These are phyloP conservation scores for Fusarium sp. DNA, from an alignment of 2,329 filamentous ascomycete species.

Conservation along the genomic window DNA sequence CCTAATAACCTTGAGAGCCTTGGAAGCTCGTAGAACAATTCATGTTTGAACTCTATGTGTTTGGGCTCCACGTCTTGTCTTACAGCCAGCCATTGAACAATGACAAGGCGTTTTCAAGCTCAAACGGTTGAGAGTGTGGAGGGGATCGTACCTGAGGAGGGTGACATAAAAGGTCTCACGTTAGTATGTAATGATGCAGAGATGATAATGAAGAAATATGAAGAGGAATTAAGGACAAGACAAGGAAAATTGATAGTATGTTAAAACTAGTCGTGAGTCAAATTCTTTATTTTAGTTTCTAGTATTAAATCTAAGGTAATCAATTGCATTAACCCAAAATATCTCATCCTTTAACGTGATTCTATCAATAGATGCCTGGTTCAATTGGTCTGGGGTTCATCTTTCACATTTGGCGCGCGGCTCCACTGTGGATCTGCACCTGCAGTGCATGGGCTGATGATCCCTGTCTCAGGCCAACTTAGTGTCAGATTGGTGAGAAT, in stretches of 20 bases:
- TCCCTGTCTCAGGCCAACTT: slow-evolving; percentile 18
- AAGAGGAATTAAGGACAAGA: not conserved
- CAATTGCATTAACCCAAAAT: not conserved
- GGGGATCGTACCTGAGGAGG: not conserved
- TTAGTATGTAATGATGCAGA: not conserved
- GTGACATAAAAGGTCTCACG: not conserved
- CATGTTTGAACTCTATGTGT: not conserved
- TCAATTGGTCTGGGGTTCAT: not conserved
- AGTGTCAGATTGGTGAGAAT: not conserved
- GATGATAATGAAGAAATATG: not conserved
- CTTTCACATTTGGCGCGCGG: slow-evolving; percentile 36
- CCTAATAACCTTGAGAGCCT: not conserved
- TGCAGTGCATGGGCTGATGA: slow-evolving; percentile 39
- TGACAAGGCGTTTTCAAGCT: slow-evolving; percentile 12
- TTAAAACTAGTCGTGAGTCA: not conserved
- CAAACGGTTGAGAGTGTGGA: slow-evolving; percentile 7
- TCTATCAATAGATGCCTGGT: not conserved
- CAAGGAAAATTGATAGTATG: not conserved
- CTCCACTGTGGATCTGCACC: slow-evolving; percentile 36
- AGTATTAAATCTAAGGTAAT: not conserved
- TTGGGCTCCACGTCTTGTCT: slow-evolving; percentile 1
- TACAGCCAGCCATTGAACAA: slow-evolving; percentile 3
- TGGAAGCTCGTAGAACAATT: not conserved
- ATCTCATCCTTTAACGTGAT: not conserved
- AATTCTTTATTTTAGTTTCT: not conserved